Evolutionary conservation across 2,329 filamentous ascomycete genomes (phyloP).

Genomic region (Claviceps sp.): DNA sequence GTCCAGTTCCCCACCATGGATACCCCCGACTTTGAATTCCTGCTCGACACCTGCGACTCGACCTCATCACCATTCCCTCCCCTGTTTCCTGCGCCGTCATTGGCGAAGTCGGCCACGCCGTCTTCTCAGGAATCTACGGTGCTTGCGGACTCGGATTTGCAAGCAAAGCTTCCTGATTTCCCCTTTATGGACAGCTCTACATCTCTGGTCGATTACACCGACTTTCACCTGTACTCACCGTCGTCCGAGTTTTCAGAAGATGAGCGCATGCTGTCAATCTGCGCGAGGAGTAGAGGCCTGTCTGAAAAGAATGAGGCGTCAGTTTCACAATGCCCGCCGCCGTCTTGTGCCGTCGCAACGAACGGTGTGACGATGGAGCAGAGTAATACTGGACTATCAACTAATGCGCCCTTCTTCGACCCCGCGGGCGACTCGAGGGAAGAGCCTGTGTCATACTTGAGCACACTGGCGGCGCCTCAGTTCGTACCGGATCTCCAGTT

Average conservation of each 20-base stretch:
- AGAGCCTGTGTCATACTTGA: neutral
- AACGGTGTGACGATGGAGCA: neutral
- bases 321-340: constrained; percentile 2
- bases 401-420: neutral
- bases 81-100: constrained; percentile 15
- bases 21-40: constrained; percentile 30
- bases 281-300: constrained; percentile 6
- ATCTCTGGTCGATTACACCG: constrained; percentile 28
- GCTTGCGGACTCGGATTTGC: constrained; percentile 3
- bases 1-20: constrained; percentile 27
- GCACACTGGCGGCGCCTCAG: neutral
- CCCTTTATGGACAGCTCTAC: constrained; percentile 23
- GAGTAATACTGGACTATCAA: neutral
- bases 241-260: constrained; percentile 34
- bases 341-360: neutral
- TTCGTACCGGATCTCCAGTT: neutral
- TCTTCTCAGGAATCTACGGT: constrained; percentile 8
- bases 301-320: constrained; percentile 5
- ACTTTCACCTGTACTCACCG: constrained; percentile 44
- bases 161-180: constrained; percentile 9
- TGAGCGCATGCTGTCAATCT: constrained; percentile 25
- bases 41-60: constrained; percentile 28
- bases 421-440: neutral
- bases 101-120: constrained; percentile 13
- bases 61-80: constrained; percentile 24